Conservation (phyloP, 208 protist species). For the Acanthamoeba healyi region DNA sequence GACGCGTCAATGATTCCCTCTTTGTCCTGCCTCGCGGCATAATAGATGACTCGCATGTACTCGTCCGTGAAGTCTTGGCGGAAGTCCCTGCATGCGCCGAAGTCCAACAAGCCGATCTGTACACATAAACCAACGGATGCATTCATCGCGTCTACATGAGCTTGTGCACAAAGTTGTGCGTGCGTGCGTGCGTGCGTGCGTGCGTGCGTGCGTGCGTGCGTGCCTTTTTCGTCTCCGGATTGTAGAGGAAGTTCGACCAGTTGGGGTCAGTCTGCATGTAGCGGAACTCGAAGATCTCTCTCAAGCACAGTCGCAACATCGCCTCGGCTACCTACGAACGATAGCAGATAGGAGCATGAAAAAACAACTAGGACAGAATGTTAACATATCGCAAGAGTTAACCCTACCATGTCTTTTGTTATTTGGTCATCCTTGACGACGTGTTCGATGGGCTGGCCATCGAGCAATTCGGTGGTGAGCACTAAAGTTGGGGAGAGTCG, state of each 20-base stretch:
- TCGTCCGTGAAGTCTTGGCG: constrained; percentile 91
- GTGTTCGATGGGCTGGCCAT: constrained; percentile 88
- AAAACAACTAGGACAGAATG: background rate
- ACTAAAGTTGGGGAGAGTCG: constrained; percentile 32
- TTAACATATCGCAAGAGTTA: background rate
- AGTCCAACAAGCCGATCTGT: constrained; percentile 92
- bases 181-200: no score
- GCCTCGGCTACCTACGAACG: constrained; percentile 88
- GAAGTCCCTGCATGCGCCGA: constrained; percentile 95
- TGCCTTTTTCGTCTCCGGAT: constrained; percentile 86
- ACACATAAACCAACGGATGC: no score
- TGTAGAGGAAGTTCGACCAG: constrained; percentile 97
- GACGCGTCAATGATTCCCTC: constrained; percentile 93
- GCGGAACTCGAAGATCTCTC: constrained; percentile 96
- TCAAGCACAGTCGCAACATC: constrained; percentile 92
- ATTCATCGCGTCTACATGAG: no score
- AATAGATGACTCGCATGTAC: constrained; percentile 95
- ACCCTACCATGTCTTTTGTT: constrained; percentile 65
- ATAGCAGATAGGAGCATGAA: background rate
- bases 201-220: no score
- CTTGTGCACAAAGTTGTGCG: no score
- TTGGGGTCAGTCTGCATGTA: constrained; percentile 98
- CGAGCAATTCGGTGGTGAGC: constrained; percentile 84
- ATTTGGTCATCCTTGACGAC: constrained; percentile 84
- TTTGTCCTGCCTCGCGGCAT: constrained; percentile 90